Evolutionary conservation across 345 rosid species (phyloP).

Genomic region (Citrus trifoliata): DNA sequence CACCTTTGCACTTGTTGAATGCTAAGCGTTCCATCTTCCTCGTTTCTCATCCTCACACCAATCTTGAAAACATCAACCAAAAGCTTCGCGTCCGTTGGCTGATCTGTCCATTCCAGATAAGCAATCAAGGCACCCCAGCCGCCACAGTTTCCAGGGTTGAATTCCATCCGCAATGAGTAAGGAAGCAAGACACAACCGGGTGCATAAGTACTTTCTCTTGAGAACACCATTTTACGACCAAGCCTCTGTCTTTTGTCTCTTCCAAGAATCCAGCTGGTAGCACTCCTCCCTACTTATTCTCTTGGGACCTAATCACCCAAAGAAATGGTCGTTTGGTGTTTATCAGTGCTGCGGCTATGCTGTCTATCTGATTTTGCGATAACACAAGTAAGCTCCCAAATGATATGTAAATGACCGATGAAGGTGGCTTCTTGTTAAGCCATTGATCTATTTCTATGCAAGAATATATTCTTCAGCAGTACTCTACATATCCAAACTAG

Average conservation of each 20-base stretch:
- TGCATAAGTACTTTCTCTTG: slow-evolving; percentile 52
- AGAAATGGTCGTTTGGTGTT: slow-evolving; percentile 38
- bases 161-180: slow-evolving; percentile 66
- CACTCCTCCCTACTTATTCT: background rate
- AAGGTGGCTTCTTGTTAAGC: slow-evolving; percentile 44
- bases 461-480: slow-evolving; percentile 17
- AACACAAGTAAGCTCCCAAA: slow-evolving; percentile 47
- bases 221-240: slow-evolving; percentile 45
- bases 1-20: slow-evolving; percentile 43
- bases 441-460: slow-evolving; percentile 37
- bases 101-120: slow-evolving; percentile 48
- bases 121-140: slow-evolving; percentile 53
- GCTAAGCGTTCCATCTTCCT: slow-evolving; percentile 22
- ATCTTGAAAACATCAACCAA: slow-evolving; percentile 42
- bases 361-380: slow-evolving; percentile 33
- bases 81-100: slow-evolving; percentile 36
- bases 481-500: slow-evolving; percentile 34
- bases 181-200: slow-evolving; percentile 39
- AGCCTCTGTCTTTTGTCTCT: slow-evolving; percentile 35
- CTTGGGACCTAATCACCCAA: slow-evolving; percentile 46
- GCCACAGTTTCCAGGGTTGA: slow-evolving; percentile 46
- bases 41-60: slow-evolving; percentile 42
- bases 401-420: slow-evolving; percentile 58
- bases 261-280: slow-evolving; percentile 18
- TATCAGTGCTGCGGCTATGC: slow-evolving; percentile 38